Evolutionary conservation across 805 yeast species (phyloP), one percentile per base, ranked within the genome.

Genomic region (Wickerhamiella hasegawae): DNA sequence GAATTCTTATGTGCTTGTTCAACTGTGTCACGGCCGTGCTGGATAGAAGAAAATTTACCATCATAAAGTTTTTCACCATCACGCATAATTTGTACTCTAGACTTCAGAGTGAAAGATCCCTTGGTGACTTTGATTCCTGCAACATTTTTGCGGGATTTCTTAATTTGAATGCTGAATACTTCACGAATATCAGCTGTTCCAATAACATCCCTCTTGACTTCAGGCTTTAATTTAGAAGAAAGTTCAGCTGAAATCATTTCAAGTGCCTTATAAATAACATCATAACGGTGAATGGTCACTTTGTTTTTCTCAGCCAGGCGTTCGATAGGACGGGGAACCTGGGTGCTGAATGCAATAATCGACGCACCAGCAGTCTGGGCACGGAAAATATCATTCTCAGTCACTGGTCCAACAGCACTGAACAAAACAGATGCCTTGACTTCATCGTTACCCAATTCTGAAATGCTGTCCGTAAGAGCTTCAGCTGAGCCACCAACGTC

Each of bases 401-500:
- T 69, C 10, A 81, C 77, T 0, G 71, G 52, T 4, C 97, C 97
- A 5, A 85, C 94, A 18, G 76, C 84, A 25, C 75, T 68, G 30
- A 69, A 69, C 3, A 90, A 55, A 1, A 87, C 73, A n/a, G 63
- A 56, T 3, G 84, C 70, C 40, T 64, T 62, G 5, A 87, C 87
- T 49, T 81, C 92, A 1, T 78, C 80, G 53, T 87, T 85, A 5
- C 96, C 96, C n/a, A 90, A 58, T 10, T 75, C 74, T 39, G 66
- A 65, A 32, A 90, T 71, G 45, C 87, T 73, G 53, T 85, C 95
- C 26, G 62, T 67, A 23, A 90, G 79, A 1, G 98, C 98, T 52
- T 90, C 98, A 0, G 81, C 79, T 1, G 97, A 85, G 0, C 98
- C 98, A 45, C 76, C 75, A 1, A 87, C 96, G 57, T 90, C 98